Evolutionary conservation across 2,329 filamentous ascomycete genomes (phyloP), one percentile per base, ranked within the genome.

Genomic region (Cercospora brassicicola): DNA sequence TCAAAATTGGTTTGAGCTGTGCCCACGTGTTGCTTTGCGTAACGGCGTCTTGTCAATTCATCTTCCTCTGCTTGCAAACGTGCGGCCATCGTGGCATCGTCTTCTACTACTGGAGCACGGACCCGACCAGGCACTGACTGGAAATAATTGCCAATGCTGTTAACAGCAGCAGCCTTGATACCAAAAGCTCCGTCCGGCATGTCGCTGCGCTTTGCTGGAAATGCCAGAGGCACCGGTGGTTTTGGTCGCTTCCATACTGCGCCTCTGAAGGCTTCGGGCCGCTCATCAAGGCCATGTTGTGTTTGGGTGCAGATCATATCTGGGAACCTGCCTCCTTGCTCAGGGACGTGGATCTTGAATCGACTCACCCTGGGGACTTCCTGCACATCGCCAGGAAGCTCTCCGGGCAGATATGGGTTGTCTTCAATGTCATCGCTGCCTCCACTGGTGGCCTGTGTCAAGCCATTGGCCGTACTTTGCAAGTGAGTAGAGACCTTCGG

Each of bases 231-330:
- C 23, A 59, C 62, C 15, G 62, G 62, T 6, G 62, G 33, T 53
- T 59, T 64, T 26, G 78, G 76, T 72, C 82, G 83, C 65, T 82
- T 81, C 83, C 83, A 84, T 68, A 84, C 80, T 15, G 82, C 79
- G 18, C 82, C 83, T 67, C 83, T 76, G 59, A 84, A 78, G 59
- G 77, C 79, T 75, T 81, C 81, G 2, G 82, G 82, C 33, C 80
- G 79, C 28, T 81, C 81, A 62, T 78, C 76, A 2, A 78, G 67
- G 9, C 71, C 73, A 64, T 70, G 68, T 64, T 83, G 82, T 13
- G 81, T 82, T 67, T 84, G 82, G 1, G 81, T 83, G 62, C 78
- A 78, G 68, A 80, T 81, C 11, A 78, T 72, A 63, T 83, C 80
- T 18, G 77, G 73, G 69, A 84, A 77, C 6, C 79, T 77, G n/a